Evolutionary conservation across 441 rosid genomes (phyloP).

Genomic region (Bruguiera hainesii): DNA sequence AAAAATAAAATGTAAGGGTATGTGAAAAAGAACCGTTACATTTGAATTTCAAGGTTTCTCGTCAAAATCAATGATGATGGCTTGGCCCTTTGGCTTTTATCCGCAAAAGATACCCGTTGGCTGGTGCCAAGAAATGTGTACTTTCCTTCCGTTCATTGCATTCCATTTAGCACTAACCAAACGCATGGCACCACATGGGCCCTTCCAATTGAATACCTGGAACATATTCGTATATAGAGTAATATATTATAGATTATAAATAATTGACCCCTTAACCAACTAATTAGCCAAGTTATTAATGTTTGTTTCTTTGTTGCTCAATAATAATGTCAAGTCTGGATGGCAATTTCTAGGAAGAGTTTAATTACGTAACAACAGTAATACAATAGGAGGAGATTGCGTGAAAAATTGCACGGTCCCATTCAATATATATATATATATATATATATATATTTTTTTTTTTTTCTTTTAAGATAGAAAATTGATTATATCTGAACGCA

Average conservation of each 20-base stretch:
- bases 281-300: not conserved
- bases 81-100: constrained; percentile 11
- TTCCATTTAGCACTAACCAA: not conserved
- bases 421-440: too few species aligned
- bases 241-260: not conserved
- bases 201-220: not conserved
- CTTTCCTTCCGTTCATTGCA: constrained; percentile 1
- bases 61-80: constrained; percentile 15
- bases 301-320: not conserved
- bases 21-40: constrained; percentile 32
- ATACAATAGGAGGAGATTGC: too few species aligned
- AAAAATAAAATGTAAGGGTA: not conserved
- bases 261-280: not conserved
- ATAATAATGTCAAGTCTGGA: too few species aligned
- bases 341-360: too few species aligned
- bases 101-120: constrained; percentile 1
- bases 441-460: too few species aligned
- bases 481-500: too few species aligned
- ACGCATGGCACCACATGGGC: not conserved
- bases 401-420: too few species aligned
- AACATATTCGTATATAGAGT: not conserved
- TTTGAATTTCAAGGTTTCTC: constrained; percentile 36
- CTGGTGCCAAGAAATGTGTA: too few species aligned
- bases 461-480: too few species aligned
- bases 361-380: too few species aligned